Conservation (phyloP, 495 filamentous ascomycete species). For the Cercophora newfieldiana region DNA sequence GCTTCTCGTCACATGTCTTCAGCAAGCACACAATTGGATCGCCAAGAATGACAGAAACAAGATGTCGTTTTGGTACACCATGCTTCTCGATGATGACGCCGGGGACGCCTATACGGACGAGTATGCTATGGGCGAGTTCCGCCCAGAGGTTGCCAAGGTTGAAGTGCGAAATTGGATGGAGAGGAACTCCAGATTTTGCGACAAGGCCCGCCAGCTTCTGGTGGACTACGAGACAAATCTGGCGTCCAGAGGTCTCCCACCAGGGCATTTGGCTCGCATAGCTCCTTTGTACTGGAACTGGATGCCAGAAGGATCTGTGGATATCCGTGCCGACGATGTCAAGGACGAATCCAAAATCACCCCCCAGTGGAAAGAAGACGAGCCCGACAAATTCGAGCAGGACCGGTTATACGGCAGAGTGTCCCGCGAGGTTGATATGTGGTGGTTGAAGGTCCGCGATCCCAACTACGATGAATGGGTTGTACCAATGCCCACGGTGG, state of each 20-base stretch:
- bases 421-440: slow-evolving; percentile 56
- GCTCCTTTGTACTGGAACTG: slow-evolving; percentile 46
- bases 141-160: slow-evolving; percentile 42
- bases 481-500: slow-evolving; percentile 51
- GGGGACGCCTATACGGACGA: slow-evolving; percentile 48
- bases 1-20: slow-evolving; percentile 81
- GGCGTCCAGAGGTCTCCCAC: slow-evolving; percentile 29
- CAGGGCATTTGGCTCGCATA: slow-evolving; percentile 37
- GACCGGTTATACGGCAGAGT: slow-evolving; percentile 54
- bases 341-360: slow-evolving; percentile 35
- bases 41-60: slow-evolving; percentile 90
- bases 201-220: slow-evolving; percentile 41
- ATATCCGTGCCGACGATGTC: slow-evolving; percentile 33
- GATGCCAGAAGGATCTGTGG: slow-evolving; percentile 34
- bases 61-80: slow-evolving; percentile 83
- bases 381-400: slow-evolving; percentile 51
- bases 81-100: slow-evolving; percentile 66
- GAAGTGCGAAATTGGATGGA: slow-evolving; percentile 52
- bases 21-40: slow-evolving; percentile 89
- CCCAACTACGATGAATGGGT: slow-evolving; percentile 55
- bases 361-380: slow-evolving; percentile 45
- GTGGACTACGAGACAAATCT: slow-evolving; percentile 38
- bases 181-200: slow-evolving; percentile 52
- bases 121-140: slow-evolving; percentile 42
- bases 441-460: slow-evolving; percentile 57